These are phyloP conservation scores for Penicillium sp. DNA, from an alignment of 2,329 filamentous ascomycete species.

Conservation along the genomic window DNA sequence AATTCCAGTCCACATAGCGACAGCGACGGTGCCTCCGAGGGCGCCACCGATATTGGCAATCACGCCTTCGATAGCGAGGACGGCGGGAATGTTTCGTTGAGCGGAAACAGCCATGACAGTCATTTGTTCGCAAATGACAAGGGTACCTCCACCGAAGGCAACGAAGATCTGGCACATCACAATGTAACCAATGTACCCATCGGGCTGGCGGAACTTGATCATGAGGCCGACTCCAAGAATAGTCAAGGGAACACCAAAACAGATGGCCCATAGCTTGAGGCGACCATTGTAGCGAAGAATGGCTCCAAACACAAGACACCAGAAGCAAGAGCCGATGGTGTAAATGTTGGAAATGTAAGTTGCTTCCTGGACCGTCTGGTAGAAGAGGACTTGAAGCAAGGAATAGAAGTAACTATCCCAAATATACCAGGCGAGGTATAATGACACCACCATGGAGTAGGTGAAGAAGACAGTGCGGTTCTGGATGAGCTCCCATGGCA, in stretches of 20 bases:
- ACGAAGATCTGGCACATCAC: slow-evolving; percentile 21
- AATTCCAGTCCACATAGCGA: slow-evolving; percentile 20
- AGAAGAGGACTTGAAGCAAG: slow-evolving; percentile 12
- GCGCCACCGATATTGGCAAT: slow-evolving; percentile 15
- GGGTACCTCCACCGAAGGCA: slow-evolving; percentile 14
- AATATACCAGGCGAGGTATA: slow-evolving; percentile 20
- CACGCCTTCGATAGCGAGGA: slow-evolving; percentile 12
- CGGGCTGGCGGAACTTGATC: slow-evolving; percentile 20
- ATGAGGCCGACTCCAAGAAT: slow-evolving; percentile 19
- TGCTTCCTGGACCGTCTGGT: slow-evolving; percentile 8
- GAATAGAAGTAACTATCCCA: slow-evolving; percentile 15
- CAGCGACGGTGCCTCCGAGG: slow-evolving; percentile 16
- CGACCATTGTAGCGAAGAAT: slow-evolving; percentile 16
- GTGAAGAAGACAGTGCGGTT: slow-evolving; percentile 19
- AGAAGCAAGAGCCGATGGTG: slow-evolving; percentile 16
- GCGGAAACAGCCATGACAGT: slow-evolving; percentile 16
- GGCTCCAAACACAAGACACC: slow-evolving; percentile 13
- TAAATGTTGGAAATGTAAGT: slow-evolving; percentile 21
- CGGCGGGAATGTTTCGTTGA: slow-evolving; percentile 16
- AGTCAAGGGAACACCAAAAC: slow-evolving; percentile 15
- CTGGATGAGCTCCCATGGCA: slow-evolving; percentile 17
- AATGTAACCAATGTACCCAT: slow-evolving; percentile 11
- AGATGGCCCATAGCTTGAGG: slow-evolving; percentile 13
- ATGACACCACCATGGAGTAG: slow-evolving; percentile 13
- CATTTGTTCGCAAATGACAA: slow-evolving; percentile 17